These are phyloP conservation scores for Candida sp. DNA, from an alignment of 1,139 yeast genomes.

Conservation along the genomic window DNA sequence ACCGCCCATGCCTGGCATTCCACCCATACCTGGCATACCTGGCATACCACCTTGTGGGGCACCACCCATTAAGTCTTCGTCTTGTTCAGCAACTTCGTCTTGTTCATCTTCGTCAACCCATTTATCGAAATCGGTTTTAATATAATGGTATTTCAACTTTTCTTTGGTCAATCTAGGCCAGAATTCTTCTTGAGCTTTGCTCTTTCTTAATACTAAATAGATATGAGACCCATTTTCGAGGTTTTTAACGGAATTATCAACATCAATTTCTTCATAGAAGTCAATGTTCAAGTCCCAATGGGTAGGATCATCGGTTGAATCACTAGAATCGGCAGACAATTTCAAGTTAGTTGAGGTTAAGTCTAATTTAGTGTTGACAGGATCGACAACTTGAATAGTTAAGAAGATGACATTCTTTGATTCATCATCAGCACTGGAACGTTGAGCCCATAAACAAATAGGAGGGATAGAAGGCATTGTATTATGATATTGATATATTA, in stretches of 20 bases:
- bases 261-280: conserved; percentile 69
- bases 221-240: conserved; percentile 69
- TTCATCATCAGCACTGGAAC: conserved; percentile 70
- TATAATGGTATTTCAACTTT: conserved; percentile 64
- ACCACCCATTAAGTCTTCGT: conserved; percentile 33
- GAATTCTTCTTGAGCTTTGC: conserved; percentile 63
- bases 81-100: conserved; percentile 55
- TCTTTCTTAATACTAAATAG: conserved; percentile 68
- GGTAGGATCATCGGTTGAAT: conserved; percentile 27
- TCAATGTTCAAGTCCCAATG: conserved; percentile 63
- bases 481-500: neutral
- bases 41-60: conserved; percentile 16
- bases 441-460: conserved; percentile 89
- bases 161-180: conserved; percentile 92
- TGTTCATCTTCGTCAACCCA: conserved; percentile 98
- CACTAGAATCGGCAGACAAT: conserved; percentile 55
- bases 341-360: conserved; percentile 57
- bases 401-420: conserved; percentile 73
- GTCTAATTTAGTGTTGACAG: conserved; percentile 59
- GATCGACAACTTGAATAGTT: conserved; percentile 74
- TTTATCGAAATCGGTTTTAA: conserved; percentile 93
- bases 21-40: conserved; percentile 27
- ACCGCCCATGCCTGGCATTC: conserved; percentile 20
- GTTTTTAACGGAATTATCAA: conserved; percentile 57
- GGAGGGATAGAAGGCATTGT: conserved; percentile 14